These are phyloP conservation scores for Oxyria digyna DNA, from an alignment of 148 eudicot genomes.

Conservation along the genomic window DNA sequence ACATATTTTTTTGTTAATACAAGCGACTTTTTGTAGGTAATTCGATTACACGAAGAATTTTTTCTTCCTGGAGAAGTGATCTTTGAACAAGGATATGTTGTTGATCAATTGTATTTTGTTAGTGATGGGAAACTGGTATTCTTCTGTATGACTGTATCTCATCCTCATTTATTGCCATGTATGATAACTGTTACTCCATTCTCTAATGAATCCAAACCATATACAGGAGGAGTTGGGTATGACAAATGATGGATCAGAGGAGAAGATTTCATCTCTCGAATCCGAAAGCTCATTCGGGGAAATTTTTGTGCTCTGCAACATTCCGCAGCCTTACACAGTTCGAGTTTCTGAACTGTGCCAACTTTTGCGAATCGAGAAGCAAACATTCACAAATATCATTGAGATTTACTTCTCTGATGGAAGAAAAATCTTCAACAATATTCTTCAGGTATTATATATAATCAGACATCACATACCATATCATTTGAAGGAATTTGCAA, in stretches of 20 bases:
- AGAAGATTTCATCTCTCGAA: conserved; percentile 36
- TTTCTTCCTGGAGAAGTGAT: conserved; percentile 95
- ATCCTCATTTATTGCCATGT: not conserved
- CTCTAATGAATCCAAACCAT: not conserved
- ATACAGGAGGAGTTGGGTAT: conserved; percentile 70
- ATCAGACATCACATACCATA: no score
- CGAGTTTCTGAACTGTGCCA: conserved; percentile 68
- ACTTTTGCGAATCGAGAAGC: conserved; percentile 80
- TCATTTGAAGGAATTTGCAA: not conserved
- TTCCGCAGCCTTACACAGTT: conserved; percentile 78
- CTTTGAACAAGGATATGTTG: conserved; percentile 79
- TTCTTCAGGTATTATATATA: conserved; percentile 62
- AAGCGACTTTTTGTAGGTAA: conserved; percentile 68
- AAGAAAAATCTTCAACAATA: conserved; percentile 51
- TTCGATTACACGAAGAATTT: conserved; percentile 75
- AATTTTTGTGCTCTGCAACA: conserved; percentile 69
- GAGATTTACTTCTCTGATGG: conserved; percentile 85
- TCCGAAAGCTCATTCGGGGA: conserved; percentile 63
- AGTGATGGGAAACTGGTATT: conserved; percentile 75
- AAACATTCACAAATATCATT: conserved; percentile 62
- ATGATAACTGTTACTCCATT: no score
- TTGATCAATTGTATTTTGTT: conserved; percentile 88
- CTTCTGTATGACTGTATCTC: not conserved
- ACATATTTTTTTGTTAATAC: not conserved
- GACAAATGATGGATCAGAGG: conserved; percentile 46